Conservation (phyloP, 2,329 filamentous ascomycete genomes). For the Diaporthe vexans region DNA sequence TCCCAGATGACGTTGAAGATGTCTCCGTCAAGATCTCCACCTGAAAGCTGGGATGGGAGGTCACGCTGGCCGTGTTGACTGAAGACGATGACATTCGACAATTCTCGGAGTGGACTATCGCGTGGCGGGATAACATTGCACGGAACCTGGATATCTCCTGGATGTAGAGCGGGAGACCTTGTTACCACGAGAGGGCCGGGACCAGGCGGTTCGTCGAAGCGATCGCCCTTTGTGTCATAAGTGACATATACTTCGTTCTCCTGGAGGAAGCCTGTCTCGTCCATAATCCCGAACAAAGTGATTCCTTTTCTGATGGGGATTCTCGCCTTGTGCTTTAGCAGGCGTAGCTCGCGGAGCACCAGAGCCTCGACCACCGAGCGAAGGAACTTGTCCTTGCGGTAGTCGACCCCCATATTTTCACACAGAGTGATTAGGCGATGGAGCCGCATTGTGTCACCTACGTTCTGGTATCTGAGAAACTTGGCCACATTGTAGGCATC, state of each 20-base stretch:
- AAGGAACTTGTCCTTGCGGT: slow-evolving; percentile 77
- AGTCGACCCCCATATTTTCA: slow-evolving; percentile 71
- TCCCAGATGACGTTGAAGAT: slow-evolving; percentile 87
- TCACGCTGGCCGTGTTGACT: slow-evolving; percentile 79
- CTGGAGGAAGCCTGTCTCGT: slow-evolving; percentile 78
- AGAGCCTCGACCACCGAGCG: slow-evolving; percentile 78
- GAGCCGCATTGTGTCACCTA: slow-evolving; percentile 73
- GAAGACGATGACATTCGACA: slow-evolving; percentile 85
- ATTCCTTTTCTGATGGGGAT: slow-evolving; percentile 79
- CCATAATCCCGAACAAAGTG: slow-evolving; percentile 88
- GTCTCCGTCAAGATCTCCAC: slow-evolving; percentile 89
- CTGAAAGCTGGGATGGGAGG: slow-evolving; percentile 82
- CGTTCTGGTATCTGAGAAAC: slow-evolving; percentile 74
- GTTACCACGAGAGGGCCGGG: slow-evolving; percentile 73
- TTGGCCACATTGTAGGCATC: slow-evolving; percentile 72
- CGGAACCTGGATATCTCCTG: slow-evolving; percentile 82
- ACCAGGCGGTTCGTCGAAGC: slow-evolving; percentile 45
- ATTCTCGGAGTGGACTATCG: slow-evolving; percentile 70
- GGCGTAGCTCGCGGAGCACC: slow-evolving; percentile 77
- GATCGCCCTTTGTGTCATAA: slow-evolving; percentile 55
- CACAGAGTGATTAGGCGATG: slow-evolving; percentile 74
- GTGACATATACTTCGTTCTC: slow-evolving; percentile 79
- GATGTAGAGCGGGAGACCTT: slow-evolving; percentile 84
- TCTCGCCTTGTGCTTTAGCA: slow-evolving; percentile 83
- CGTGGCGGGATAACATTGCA: slow-evolving; percentile 71